Base-by-base conservation (phyloP, 768 basidiomycete genomes). In the Suillus weaverae region DNA sequence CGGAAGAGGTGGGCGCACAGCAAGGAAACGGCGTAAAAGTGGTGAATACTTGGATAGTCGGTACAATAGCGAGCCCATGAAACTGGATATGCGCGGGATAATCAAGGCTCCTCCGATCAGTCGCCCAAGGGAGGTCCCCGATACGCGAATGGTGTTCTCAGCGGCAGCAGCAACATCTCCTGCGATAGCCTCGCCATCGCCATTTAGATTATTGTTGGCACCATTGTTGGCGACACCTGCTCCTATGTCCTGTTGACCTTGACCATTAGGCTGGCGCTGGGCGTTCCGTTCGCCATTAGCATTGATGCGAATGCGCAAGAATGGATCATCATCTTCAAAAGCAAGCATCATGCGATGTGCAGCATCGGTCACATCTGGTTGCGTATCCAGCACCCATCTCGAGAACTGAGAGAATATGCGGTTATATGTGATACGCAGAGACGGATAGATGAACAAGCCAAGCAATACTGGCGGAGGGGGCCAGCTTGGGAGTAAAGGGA, bases 91-190 rank as follows among this genome's bases (percentile, higher is more conserved):
- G 9, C 83, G 82, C 0, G 91, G 91, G 60, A 90, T 80, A 64
- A 89, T 76, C 20, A 93, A 76, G 0, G 91, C 89, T 4, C 91
- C 90, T 26, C 87, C 89, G 55, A 93, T 74, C 69, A 85, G 78
- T 14, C 90, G 84, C 1, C 90, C 91, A 4, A 91, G 70, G 0
- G 88, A 86, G 20, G 84, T 79, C 20, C 84, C 81, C 22, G 85
- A 84, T 68, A 87, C 77, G 48, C 83, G 81, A 61, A 90, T 83
- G 48, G 85, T 83, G 66, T 85, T 83, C 68, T 87, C 84, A 1
- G 87, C 87, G 3, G 82, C 88, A 0, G 76, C 84, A 9, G 79
- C 86, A 18, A 69, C 80, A 35, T 81, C 76, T 35, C 57, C 76
- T 6, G 57, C 55, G 13, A 56, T 51, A 0, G 30, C 68, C 5